These are phyloP conservation scores for Candida hispaniensis DNA, from an alignment of 805 yeast species.

Conservation along the genomic window DNA sequence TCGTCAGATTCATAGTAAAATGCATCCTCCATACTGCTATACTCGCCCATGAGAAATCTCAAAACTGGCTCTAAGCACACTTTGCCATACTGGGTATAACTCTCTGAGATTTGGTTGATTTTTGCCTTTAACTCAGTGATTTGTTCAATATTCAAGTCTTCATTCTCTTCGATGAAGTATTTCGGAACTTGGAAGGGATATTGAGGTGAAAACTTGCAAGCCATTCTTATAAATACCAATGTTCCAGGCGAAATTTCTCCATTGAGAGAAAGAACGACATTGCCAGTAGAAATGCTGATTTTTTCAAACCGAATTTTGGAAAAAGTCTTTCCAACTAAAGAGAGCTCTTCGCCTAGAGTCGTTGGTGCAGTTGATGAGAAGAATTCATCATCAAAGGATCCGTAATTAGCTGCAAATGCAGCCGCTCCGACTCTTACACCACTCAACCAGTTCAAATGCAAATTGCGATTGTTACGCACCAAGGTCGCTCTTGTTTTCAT, in stretches of 20 bases:
- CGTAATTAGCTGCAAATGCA: conserved; percentile 24
- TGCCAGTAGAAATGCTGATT: conserved; percentile 81
- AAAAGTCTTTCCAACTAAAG: conserved; percentile 76
- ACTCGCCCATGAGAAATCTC: conserved; percentile 60
- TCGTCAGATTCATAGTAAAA: background rate
- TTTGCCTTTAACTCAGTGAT: conserved; percentile 41
- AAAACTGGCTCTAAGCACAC: conserved; percentile 76
- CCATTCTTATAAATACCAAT: conserved; percentile 56
- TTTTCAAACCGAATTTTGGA: conserved; percentile 80
- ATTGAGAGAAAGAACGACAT: conserved; percentile 58
- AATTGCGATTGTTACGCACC: conserved; percentile 9
- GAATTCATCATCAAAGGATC: conserved; percentile 16
- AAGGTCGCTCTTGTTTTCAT: conserved; percentile 3
- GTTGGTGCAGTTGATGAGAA: conserved; percentile 30
- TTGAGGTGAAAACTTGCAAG: conserved; percentile 54
- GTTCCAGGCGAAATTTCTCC: conserved; percentile 40
- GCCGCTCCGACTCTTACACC: conserved; percentile 56
- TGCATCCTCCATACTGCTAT: conserved; percentile 6
- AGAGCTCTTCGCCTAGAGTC: conserved; percentile 85
- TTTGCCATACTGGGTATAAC: conserved; percentile 44
- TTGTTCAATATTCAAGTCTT: conserved; percentile 45
- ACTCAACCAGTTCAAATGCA: conserved; percentile 80
- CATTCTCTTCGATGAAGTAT: conserved; percentile 69
- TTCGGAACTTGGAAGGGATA: conserved; percentile 59
- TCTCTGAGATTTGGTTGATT: conserved; percentile 45